Evolutionary conservation across 352 stramenopile species (phyloP), one percentile per base, ranked within the genome.

Genomic region (Phytopythium boreale): DNA sequence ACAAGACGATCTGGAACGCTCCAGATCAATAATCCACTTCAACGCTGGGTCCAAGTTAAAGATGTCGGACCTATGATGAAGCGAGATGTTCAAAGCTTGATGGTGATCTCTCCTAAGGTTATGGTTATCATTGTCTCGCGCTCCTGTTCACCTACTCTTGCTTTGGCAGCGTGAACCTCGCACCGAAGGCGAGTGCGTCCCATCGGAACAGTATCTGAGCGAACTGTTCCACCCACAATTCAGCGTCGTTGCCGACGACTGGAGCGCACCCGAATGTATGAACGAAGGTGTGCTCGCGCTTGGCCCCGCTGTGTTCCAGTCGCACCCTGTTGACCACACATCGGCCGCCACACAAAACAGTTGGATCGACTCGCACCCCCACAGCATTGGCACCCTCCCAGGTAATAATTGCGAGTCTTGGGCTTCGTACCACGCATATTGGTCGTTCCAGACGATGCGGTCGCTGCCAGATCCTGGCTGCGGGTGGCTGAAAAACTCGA

Each of bases 381-480:
- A n/a, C n/a, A n/a, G n/a, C n/a, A n/a, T n/a, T n/a, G n/a, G n/a
- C n/a, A n/a, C n/a, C n/a, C n/a, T n/a, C n/a, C n/a, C n/a, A n/a
- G n/a, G n/a, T n/a, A n/a, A n/a, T n/a, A n/a, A n/a, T n/a, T n/a
- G n/a, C n/a, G n/a, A n/a, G n/a, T n/a, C n/a, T n/a, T n/a, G 29
- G 7, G 29, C 4, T 8, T 34, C 29, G 34, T 39, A 39, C 34
- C 34, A 39, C 10, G 34, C 34, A 19, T 58, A 29, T 4, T 44
- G 52, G 4, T 43, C 52, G 19, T n/a, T 58, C 52, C 52, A 58
- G 29, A 58, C 31, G 52, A 58, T 46, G 12, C 52, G 52, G 31
- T 58, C 52, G 29, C n/a, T 41, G 5, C 4, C 19, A 10, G 31
- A 27, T 58, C n/a, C 12, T 17, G 52, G 52, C 52, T 17, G 7